These are phyloP conservation scores for Penicillium sp. DNA, from an alignment of 2,329 filamentous ascomycete genomes.

Conservation along the genomic window DNA sequence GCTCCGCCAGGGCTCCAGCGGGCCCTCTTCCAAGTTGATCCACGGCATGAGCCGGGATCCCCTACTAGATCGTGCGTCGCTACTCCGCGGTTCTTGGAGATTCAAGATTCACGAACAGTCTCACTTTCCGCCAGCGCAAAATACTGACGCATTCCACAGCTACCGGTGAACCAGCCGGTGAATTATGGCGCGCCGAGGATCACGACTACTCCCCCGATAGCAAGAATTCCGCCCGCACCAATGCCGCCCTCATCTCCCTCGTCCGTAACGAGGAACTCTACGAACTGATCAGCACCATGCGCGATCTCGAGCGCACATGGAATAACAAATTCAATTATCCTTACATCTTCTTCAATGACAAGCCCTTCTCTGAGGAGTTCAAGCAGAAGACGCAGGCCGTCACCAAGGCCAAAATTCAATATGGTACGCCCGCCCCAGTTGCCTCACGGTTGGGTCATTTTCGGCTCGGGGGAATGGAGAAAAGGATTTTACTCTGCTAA, in stretches of 20 bases:
- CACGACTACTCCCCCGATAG: slow-evolving; percentile 78
- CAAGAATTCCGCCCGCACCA: slow-evolving; percentile 78
- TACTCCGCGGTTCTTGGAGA: slow-evolving; percentile 13
- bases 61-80: slow-evolving; percentile 75
- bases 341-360: slow-evolving; percentile 99
- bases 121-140: slow-evolving; percentile 18
- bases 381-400: slow-evolving; percentile 76
- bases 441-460: neutral
- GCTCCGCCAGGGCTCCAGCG: slow-evolving; percentile 63
- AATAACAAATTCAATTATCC: slow-evolving; percentile 99
- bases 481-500: slow-evolving; percentile 29
- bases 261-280: slow-evolving; percentile 89
- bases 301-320: slow-evolving; percentile 90
- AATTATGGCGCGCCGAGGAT: slow-evolving; percentile 71
- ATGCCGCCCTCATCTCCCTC: slow-evolving; percentile 87
- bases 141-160: slow-evolving; percentile 53
- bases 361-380: slow-evolving; percentile 91
- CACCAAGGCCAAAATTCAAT: slow-evolving; percentile 86
- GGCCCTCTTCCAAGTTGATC: slow-evolving; percentile 48
- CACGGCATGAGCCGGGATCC: slow-evolving; percentile 76
- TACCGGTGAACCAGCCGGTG: slow-evolving; percentile 79
- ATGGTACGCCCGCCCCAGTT: slow-evolving; percentile 59
- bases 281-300: slow-evolving; percentile 85
- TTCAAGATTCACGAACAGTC: neutral
- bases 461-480: neutral